phyloP scores from a whole-genome alignment of 768 basidiomycete genomes.

The Xerocomellus intermedius region DNA sequence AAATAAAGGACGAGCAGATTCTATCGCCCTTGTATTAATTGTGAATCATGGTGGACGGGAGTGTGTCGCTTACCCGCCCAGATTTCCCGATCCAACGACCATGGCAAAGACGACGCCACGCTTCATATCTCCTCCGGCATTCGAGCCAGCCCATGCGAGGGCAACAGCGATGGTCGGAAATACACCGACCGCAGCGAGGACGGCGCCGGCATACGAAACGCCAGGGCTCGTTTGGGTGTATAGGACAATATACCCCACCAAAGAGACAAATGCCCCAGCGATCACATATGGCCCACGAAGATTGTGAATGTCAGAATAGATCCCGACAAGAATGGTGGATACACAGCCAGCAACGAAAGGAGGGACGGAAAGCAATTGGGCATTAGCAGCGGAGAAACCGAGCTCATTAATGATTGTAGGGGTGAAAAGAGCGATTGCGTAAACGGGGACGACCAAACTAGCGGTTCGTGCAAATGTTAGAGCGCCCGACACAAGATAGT shows the following conservation, averaged over 20 bases:
- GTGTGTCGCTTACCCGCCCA: constrained; percentile 45
- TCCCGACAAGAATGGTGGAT: constrained; percentile 33
- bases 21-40: constrained; percentile 19
- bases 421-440: constrained; percentile 49
- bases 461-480: constrained; percentile 3
- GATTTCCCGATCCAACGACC: constrained; percentile 54
- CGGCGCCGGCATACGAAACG: constrained; percentile 43
- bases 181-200: constrained; percentile 52
- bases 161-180: constrained; percentile 48
- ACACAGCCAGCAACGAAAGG: constrained; percentile 48
- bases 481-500: not conserved
- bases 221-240: constrained; percentile 32
- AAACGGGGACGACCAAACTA: constrained; percentile 46
- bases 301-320: constrained; percentile 42
- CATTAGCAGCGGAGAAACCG: constrained; percentile 50
- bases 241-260: constrained; percentile 52
- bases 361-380: constrained; percentile 50
- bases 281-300: constrained; percentile 52
- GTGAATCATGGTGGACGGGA: not conserved
- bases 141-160: constrained; percentile 55
- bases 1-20: constrained; percentile 44
- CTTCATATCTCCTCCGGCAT: constrained; percentile 55
- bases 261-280: constrained; percentile 38
- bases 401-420: constrained; percentile 51
- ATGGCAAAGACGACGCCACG: constrained; percentile 51